Evolutionary conservation across 306 rosid genomes (phyloP).

Genomic region (Cucurbita ficifolia): DNA sequence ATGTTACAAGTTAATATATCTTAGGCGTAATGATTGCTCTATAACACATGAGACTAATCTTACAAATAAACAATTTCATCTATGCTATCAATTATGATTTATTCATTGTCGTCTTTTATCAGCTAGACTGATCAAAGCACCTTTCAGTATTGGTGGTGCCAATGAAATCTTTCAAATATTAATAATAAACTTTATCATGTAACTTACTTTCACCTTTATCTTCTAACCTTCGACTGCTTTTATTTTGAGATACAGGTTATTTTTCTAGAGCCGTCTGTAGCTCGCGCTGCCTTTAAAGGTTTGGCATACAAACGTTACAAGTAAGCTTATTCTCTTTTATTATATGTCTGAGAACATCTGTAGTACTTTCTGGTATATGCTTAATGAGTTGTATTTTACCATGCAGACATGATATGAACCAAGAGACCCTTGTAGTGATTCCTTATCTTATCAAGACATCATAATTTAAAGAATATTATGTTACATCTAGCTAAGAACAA

Average conservation of each 20-base stretch:
- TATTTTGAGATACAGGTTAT: constrained; percentile 50
- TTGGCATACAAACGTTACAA: constrained; percentile 76
- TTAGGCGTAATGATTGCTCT: not conserved
- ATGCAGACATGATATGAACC: not conserved
- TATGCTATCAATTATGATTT: not conserved
- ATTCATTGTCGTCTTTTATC: not conserved
- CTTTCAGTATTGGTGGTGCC: not conserved
- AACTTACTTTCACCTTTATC: not conserved
- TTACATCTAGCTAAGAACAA: not conserved
- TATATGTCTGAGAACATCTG: not conserved
- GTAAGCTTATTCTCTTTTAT: constrained; percentile 28
- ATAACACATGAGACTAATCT: not conserved
- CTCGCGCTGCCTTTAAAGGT: constrained; percentile 74
- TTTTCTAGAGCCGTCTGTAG: constrained; percentile 71
- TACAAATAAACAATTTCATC: not conserved
- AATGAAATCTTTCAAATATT: not conserved
- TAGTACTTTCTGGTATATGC: not conserved
- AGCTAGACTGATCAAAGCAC: not conserved
- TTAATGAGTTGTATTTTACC: not conserved
- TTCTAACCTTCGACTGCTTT: constrained; percentile 10
- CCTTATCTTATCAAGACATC: too few species aligned
- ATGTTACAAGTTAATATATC: not conserved
- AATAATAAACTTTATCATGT: not conserved
- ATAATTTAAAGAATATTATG: not conserved
- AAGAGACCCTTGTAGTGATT: too few species aligned